phyloP scores from a whole-genome alignment of 2,329 filamentous ascomycete species.

The Hypomyces rosellus region DNA sequence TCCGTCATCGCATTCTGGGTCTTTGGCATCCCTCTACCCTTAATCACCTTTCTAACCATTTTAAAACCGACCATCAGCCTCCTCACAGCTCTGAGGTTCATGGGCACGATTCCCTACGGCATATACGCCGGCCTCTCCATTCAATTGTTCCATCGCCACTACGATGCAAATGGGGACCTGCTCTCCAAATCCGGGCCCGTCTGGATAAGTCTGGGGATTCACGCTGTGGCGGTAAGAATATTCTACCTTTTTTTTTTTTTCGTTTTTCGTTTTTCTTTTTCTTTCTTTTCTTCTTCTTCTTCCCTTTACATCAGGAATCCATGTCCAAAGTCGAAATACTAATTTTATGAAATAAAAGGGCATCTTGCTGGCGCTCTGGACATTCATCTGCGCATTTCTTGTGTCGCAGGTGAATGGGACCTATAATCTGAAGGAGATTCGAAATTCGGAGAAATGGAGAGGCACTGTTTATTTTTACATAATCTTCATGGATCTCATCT shows the following conservation, averaged over 20 bases:
- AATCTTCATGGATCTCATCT: no score
- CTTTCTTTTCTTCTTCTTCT: no score
- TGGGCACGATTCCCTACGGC: slow-evolving; percentile 6
- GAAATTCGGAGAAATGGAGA: no score
- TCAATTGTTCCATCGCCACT: slow-evolving; percentile 1
- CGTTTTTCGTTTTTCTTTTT: no score
- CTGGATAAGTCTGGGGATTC: slow-evolving; percentile 5
- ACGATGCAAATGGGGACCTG: neutral
- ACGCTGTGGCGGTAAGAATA: slow-evolving; percentile 4
- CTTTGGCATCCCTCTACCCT: neutral
- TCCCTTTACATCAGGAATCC: neutral
- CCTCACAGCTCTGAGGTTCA: neutral
- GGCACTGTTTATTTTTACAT: no score
- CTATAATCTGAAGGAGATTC: no score
- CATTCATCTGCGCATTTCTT: neutral
- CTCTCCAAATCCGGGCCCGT: neutral
- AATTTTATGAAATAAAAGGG: neutral
- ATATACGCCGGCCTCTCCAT: slow-evolving; percentile 12
- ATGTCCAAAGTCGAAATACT: neutral
- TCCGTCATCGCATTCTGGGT: no score
- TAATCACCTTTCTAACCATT: neutral
- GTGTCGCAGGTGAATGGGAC: no score
- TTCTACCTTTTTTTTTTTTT: neutral
- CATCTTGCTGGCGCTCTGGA: neutral
- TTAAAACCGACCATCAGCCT: neutral